Evolutionary conservation across 352 stramenopile genomes (phyloP), one percentile per base, ranked within the genome.

Genomic region (Phytophthora macrochlamydospora): DNA sequence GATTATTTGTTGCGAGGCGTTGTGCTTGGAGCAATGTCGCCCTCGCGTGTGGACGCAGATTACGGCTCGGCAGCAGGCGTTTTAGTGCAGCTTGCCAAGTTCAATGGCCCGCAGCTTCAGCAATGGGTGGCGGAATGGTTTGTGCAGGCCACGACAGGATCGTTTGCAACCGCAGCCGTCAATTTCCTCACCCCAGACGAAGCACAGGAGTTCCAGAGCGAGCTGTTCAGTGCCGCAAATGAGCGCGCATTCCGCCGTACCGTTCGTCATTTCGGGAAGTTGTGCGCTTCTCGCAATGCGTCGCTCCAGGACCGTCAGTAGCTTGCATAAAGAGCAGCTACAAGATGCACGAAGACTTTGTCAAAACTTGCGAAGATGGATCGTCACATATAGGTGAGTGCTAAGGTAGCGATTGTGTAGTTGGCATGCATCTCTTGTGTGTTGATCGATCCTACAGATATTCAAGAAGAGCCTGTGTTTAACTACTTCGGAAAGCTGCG

Each of bases 191-290:
- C 78, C 1, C 24, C 59, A 4, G 67, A 91, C 24, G 87, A 96
- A 31, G 73, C 83, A 11, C 44, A 69, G 28, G 60, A 79, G 18
- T 96, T 96, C 61, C 71, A 92, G 56, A 75, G 72, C 28, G 73
- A 90, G 14, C 66, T 96, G 18, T 93, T 95, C 54, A 68, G 59
- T 1, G 69, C 89, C 12, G 40, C 59, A 7, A 83, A 82, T 35
- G 89, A 96, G 63, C 76, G 85, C 38, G 70, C 83, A 42, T 96
- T 95, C 55, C 81, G 89, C 44, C 85, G 87, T 30, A 74, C 73
- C 1, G 68, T 95, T 24, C 85, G 87, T 28, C 87, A 95, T 61
- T 96, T 96, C 50, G 83, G 81, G 38, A 91, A 91, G 56, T 70
- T 90, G n/a, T 96, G 88, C 49, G 79, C 75, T 60, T 92, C 85